These are phyloP conservation scores for Otatea glauca DNA, from an alignment of 176 grass and related monocot species.

Conservation along the genomic window DNA sequence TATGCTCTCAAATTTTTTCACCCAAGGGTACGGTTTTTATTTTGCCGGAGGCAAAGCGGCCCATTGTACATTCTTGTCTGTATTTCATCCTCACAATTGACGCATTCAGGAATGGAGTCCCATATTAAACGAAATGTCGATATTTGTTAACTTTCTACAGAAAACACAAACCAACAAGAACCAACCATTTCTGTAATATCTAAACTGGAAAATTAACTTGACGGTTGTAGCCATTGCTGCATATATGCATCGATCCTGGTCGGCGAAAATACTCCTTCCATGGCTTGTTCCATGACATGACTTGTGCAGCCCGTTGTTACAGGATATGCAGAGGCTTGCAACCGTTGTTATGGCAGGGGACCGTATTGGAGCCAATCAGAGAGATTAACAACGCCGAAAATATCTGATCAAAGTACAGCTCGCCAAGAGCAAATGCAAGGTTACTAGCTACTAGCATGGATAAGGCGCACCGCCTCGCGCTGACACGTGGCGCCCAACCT, in stretches of 20 bases:
- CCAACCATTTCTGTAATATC: not conserved
- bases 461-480: not conserved
- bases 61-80: not conserved
- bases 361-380: not conserved
- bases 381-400: not conserved
- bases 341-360: not conserved
- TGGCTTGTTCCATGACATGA: not conserved
- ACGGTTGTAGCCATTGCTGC: not conserved
- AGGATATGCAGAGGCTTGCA: not conserved
- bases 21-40: not conserved
- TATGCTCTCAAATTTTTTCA: not conserved
- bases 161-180: not conserved
- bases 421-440: not conserved
- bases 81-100: not conserved
- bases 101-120: not conserved
- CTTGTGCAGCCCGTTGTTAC: not conserved
- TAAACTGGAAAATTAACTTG: not conserved
- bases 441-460: not conserved
- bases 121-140: not conserved
- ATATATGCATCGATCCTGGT: not conserved
- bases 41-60: not conserved
- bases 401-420: not conserved
- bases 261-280: not conserved
- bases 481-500: constrained; percentile 10
- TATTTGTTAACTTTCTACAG: not conserved